Percentiles rank a stretch among this genome's conserved stretches.
These are phyloP conservation scores for Ophiocordyceps robertsii DNA, from an alignment of 2,329 filamentous ascomycete species.

Conservation along the genomic window DNA sequence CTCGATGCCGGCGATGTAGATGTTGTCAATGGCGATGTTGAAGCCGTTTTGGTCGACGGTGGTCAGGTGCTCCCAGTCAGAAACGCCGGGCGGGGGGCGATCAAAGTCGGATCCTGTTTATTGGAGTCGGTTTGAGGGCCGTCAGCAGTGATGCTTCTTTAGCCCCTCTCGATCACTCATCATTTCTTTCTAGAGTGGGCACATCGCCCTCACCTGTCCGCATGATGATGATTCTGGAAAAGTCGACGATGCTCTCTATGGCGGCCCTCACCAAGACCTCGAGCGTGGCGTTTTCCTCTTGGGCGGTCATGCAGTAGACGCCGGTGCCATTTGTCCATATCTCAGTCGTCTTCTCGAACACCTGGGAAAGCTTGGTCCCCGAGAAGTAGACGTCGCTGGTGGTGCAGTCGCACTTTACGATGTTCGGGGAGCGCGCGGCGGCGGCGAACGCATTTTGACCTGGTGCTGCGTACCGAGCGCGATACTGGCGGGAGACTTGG, in stretches of 20 bases:
- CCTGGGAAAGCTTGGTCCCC: slow-evolving; percentile 43
- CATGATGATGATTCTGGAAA: slow-evolving; percentile 53
- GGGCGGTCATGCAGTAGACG: slow-evolving; percentile 56
- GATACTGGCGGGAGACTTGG: slow-evolving; percentile 34
- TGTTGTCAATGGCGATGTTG: slow-evolving; percentile 47
- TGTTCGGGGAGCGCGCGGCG: slow-evolving; percentile 33
- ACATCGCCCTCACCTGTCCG: slow-evolving; percentile 32
- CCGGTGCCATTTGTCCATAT: slow-evolving; percentile 56
- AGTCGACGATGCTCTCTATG: slow-evolving; percentile 45
- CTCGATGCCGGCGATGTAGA: slow-evolving; percentile 51
- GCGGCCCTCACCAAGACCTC: slow-evolving; percentile 51
- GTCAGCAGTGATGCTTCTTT: too few species aligned
- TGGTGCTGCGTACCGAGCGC: slow-evolving; percentile 33
- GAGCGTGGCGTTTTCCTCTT: slow-evolving; percentile 59
- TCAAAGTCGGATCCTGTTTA: slow-evolving; percentile 52
- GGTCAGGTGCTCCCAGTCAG: slow-evolving; percentile 45
- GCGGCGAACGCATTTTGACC: slow-evolving; percentile 22
- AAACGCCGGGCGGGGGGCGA: slow-evolving; percentile 45
- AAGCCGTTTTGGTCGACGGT: slow-evolving; percentile 50
- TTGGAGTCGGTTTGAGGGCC: not conserved
- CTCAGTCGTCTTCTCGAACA: slow-evolving; percentile 50
- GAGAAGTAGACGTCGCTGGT: slow-evolving; percentile 63
- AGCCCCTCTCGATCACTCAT: too few species aligned
- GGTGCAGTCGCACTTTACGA: slow-evolving; percentile 52
- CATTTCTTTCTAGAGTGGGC: too few species aligned